A percentile compares a stretch with the other conserved stretches of the same genome.
These are phyloP conservation scores for Beauveria asiatica DNA, from an alignment of 2,329 filamentous ascomycete species.

Conservation along the genomic window DNA sequence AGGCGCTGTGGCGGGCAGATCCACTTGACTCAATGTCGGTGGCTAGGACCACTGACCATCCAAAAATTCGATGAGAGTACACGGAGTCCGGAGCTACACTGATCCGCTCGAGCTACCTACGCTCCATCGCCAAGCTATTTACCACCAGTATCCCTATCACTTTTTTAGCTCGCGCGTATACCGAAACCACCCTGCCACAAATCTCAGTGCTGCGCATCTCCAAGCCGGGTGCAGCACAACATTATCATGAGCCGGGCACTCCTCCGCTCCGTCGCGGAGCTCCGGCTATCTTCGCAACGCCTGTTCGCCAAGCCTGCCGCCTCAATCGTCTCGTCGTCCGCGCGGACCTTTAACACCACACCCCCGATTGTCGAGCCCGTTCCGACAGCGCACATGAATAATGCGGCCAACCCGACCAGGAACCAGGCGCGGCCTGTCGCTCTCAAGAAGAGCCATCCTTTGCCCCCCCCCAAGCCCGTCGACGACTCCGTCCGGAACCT, in stretches of 20 bases:
- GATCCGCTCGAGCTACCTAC: constrained; percentile 20
- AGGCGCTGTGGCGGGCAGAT: constrained; percentile 12
- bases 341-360: constrained; percentile 39
- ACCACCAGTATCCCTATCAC: constrained; percentile 1
- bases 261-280: constrained; percentile 55
- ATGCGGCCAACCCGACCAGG: constrained; percentile 29
- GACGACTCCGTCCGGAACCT: constrained; percentile 50
- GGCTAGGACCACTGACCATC: constrained; percentile 7
- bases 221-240: constrained; percentile 17
- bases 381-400: constrained; percentile 23
- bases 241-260: constrained; percentile 46
- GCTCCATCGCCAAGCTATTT: constrained; percentile 3
- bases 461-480: constrained; percentile 30
- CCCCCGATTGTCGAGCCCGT: constrained; percentile 38
- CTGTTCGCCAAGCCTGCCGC: constrained; percentile 34
- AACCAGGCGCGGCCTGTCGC: constrained; percentile 26
- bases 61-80: constrained; percentile 6
- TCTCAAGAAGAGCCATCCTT: constrained; percentile 32
- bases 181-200: constrained; percentile 15
- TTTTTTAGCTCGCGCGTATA: constrained; percentile 9
- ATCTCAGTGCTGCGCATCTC: constrained; percentile 14
- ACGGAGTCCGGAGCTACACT: constrained; percentile 26
- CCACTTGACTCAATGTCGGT: constrained; percentile 9
- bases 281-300: constrained; percentile 36
- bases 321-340: constrained; percentile 38